Percentiles rank a stretch among this genome's conserved stretches.
Conservation (phyloP, 805 yeast genomes). For the Ogataea saltuana region DNA sequence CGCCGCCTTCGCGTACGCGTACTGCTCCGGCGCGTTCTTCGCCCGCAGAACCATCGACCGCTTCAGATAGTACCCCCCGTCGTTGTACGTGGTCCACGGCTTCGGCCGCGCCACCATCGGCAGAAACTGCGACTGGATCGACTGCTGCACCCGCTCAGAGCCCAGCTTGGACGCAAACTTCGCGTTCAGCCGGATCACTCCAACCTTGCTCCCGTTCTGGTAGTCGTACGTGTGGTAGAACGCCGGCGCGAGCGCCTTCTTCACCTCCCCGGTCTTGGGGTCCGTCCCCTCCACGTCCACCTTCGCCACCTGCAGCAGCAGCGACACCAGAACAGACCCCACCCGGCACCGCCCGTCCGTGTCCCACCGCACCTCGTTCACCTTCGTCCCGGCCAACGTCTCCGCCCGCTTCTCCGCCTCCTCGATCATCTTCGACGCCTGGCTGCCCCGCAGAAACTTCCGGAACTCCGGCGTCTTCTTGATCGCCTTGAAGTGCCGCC, state of each 20-base stretch:
- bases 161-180: conserved; percentile 65
- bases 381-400: conserved; percentile 20
- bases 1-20: conserved; percentile 86
- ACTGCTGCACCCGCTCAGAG: conserved; percentile 60
- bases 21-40: conserved; percentile 84
- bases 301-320: conserved; percentile 78
- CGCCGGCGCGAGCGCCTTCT: conserved; percentile 83
- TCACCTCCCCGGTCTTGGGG: conserved; percentile 68
- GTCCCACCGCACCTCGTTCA: conserved; percentile 30
- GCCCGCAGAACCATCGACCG: conserved; percentile 69
- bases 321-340: conserved; percentile 77
- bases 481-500: conserved; percentile 52
- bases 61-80: conserved; percentile 81
- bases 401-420: conserved; percentile 28
- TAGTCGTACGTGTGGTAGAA: conserved; percentile 87
- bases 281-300: conserved; percentile 78
- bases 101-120: conserved; percentile 94
- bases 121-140: conserved; percentile 75
- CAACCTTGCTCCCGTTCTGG: conserved; percentile 73
- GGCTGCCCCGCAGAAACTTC: conserved; percentile 38
- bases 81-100: conserved; percentile 79
- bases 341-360: conserved; percentile 54
- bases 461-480: conserved; percentile 46
- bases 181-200: conserved; percentile 76
- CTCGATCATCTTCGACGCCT: conserved; percentile 30